Percentiles rank a stretch among this genome's conserved stretches.
These are phyloP conservation scores for Teratosphaeria pseudoeucalypti DNA, from an alignment of 2,329 filamentous ascomycete species.

Conservation along the genomic window DNA sequence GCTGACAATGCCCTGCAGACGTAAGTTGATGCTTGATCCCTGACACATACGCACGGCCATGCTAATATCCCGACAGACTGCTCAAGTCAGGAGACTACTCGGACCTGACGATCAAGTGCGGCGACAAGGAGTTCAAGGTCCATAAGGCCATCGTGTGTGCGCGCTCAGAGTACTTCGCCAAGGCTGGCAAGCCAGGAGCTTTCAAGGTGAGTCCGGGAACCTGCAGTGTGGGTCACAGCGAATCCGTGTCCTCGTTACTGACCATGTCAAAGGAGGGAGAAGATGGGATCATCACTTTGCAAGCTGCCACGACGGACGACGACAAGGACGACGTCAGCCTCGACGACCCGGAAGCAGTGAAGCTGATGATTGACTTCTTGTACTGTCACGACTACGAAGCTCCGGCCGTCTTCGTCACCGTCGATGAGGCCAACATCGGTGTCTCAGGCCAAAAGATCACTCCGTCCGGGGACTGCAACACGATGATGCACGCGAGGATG, in stretches of 20 bases:
- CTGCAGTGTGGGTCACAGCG: neutral
- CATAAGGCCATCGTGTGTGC: slow-evolving; percentile 17
- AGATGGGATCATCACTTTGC: neutral
- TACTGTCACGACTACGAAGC: slow-evolving; percentile 16
- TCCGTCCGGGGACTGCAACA: neutral
- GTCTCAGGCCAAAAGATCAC: neutral
- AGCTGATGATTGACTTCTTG: slow-evolving; percentile 19
- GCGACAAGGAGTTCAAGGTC: slow-evolving; percentile 9
- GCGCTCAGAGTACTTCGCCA: slow-evolving; percentile 15
- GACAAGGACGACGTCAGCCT: neutral
- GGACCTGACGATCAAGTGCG: slow-evolving; percentile 15
- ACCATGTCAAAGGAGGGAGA: neutral
- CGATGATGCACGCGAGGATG: slow-evolving; percentile 16
- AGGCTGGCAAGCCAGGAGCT: slow-evolving; percentile 8
- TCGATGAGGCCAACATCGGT: neutral
- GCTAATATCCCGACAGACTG: neutral
- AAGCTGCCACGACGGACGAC: slow-evolving; percentile 2
- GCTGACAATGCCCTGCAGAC: neutral
- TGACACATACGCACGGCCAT: too few relatives aligned
- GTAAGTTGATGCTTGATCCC: neutral
- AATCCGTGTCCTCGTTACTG: neutral
- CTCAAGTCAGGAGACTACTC: slow-evolving; percentile 4
- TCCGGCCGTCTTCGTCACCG: neutral
- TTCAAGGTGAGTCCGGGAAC: slow-evolving; percentile 8
- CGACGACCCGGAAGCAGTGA: slow-evolving; percentile 15